Percentiles rank a stretch among this genome's conserved stretches.
phyloP scores from a whole-genome alignment of 768 basidiomycete species.

The Pleurotus citrinopileatus region DNA sequence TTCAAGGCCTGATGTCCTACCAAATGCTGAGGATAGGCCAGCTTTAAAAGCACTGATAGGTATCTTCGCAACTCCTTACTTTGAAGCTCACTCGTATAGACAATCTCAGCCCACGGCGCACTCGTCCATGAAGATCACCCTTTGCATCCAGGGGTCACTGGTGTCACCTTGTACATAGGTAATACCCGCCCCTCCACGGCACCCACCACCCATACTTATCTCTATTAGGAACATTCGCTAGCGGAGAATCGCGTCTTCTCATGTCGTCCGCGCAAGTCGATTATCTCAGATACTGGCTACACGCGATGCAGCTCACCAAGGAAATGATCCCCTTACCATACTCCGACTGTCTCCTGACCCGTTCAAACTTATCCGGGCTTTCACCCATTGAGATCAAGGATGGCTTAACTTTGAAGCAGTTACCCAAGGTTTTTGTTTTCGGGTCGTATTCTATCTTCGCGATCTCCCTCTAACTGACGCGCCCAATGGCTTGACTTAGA shows the following conservation, averaged over 20 bases:
- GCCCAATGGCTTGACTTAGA: slow-evolving; percentile 31
- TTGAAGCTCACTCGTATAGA: not conserved
- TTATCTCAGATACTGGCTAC: slow-evolving; percentile 81
- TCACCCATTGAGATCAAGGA: slow-evolving; percentile 56
- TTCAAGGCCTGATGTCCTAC: slow-evolving; percentile 53
- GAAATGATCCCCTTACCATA: slow-evolving; percentile 70
- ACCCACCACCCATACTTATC: not conserved
- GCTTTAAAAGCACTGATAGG: slow-evolving; percentile 68
- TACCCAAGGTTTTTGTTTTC: too few relatives aligned
- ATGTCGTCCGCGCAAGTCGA: slow-evolving; percentile 85
- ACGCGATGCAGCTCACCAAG: slow-evolving; percentile 67
- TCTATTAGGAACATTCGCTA: slow-evolving; percentile 70
- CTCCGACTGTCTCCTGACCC: slow-evolving; percentile 70
- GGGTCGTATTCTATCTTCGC: slow-evolving; percentile 29
- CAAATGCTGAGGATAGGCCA: slow-evolving; percentile 54
- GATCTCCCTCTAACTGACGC: not conserved
- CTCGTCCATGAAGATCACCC: slow-evolving; percentile 73
- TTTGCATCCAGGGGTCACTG: slow-evolving; percentile 58
- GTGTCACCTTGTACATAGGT: slow-evolving; percentile 74
- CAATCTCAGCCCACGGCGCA: slow-evolving; percentile 52
- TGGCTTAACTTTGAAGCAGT: slow-evolving; percentile 50
- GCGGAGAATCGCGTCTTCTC: slow-evolving; percentile 74
- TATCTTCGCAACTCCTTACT: slow-evolving; percentile 15
- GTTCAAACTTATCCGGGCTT: slow-evolving; percentile 53
- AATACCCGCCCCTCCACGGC: not conserved